Conservation (phyloP, 2,329 filamentous ascomycete species). For the Trichocomaceae sp. region DNA sequence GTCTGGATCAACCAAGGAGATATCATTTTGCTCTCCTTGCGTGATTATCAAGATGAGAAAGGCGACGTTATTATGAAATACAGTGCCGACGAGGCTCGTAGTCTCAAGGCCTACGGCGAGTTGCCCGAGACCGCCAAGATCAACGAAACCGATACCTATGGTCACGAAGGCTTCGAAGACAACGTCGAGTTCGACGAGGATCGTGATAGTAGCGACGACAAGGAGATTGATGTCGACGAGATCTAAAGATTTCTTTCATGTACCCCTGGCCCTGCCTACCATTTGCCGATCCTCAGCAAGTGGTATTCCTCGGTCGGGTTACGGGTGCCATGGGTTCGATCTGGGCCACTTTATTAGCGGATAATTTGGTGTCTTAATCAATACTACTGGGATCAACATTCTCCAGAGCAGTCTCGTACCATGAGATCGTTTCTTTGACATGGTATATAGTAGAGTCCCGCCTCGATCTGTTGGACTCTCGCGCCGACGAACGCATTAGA, state of each 20-base stretch:
- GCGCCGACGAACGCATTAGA: background rate
- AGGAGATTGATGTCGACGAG: slow-evolving; percentile 92
- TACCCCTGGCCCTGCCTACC: slow-evolving; percentile 13
- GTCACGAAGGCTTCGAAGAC: slow-evolving; percentile 88
- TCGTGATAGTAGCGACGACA: slow-evolving; percentile 60
- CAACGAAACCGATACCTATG: slow-evolving; percentile 93
- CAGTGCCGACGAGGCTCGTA: slow-evolving; percentile 88
- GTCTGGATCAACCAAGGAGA: slow-evolving; percentile 99
- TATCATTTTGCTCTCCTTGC: slow-evolving; percentile 80
- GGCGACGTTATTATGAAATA: slow-evolving; percentile 93
- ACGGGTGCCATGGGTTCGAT: slow-evolving; percentile 12
- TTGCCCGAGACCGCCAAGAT: slow-evolving; percentile 97
- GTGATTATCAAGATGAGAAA: slow-evolving; percentile 92
- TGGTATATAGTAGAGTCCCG: slow-evolving; percentile 8
- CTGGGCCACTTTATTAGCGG: slow-evolving; percentile 10
- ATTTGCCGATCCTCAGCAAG: background rate
- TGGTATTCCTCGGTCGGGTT: slow-evolving; percentile 9
- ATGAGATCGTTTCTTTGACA: slow-evolving; percentile 9
- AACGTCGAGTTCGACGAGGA: slow-evolving; percentile 99
- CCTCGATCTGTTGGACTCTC: slow-evolving; percentile 5
- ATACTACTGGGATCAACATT: background rate
- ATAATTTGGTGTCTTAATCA: slow-evolving; percentile 4
- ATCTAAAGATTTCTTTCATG: slow-evolving; percentile 54
- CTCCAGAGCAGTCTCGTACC: slow-evolving; percentile 5
- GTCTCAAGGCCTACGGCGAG: slow-evolving; percentile 94